Evolutionary conservation across 176 grass and related monocot species (phyloP).

Genomic region (Neostapfia colusana): DNA sequence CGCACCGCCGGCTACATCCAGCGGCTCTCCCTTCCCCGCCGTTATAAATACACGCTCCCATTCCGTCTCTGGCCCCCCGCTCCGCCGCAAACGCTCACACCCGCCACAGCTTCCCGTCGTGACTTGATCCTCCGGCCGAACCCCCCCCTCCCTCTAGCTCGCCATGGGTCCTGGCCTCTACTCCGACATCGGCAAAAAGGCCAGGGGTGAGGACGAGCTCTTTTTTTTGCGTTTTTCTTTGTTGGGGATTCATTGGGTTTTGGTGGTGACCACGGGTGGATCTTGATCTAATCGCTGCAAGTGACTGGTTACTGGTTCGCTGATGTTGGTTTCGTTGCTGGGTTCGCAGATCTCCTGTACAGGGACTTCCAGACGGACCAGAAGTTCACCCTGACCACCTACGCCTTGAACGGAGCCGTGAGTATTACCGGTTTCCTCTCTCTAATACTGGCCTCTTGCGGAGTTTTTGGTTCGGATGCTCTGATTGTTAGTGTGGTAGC

Average conservation of each 20-base stretch:
- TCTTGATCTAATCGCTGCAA: not conserved
- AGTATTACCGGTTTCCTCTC: slow-evolving; percentile 32
- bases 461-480: not conserved
- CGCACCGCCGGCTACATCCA: slow-evolving; percentile 14
- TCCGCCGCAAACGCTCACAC: not conserved
- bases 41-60: not conserved
- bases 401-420: slow-evolving; percentile 55
- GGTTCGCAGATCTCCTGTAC: slow-evolving; percentile 58
- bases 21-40: not conserved
- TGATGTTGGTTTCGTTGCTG: not conserved
- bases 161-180: slow-evolving; percentile 63
- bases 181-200: slow-evolving; percentile 58
- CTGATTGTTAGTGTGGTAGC: not conserved
- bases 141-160: not conserved
- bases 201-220: slow-evolving; percentile 45
- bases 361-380: slow-evolving; percentile 61
- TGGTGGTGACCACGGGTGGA: not conserved
- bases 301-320: not conserved
- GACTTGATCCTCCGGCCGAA: not conserved
- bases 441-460: not conserved
- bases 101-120: not conserved
- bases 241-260: not conserved
- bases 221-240: not conserved
- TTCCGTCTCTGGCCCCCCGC: not conserved
- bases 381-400: slow-evolving; percentile 59